Evolutionary conservation across 257 asterid species (phyloP).

Genomic region (Primulina tabacum): DNA sequence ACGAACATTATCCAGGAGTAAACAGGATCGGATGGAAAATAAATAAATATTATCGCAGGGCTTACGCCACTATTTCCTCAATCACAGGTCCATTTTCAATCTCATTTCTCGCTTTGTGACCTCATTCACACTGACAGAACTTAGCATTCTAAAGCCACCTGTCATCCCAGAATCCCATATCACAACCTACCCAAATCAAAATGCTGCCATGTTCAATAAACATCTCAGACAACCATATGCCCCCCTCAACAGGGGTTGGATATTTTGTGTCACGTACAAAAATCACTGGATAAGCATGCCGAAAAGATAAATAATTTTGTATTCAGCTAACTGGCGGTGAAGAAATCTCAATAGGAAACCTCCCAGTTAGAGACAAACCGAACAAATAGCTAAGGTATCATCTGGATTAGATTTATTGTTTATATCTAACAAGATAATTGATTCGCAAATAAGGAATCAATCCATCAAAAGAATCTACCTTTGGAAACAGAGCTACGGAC

Average conservation of each 20-base stretch:
- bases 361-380: conserved; percentile 4
- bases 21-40: background rate
- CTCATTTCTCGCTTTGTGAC: background rate
- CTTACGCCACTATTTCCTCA: background rate
- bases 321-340: background rate
- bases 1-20: too few relatives aligned
- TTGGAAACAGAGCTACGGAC: background rate
- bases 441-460: conserved; percentile 1
- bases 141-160: background rate
- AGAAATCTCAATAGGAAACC: conserved; percentile 10
- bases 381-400: conserved; percentile 14
- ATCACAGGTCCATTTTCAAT: background rate
- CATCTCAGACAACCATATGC: background rate
- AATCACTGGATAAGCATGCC: too few relatives aligned
- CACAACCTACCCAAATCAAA: too few relatives aligned
- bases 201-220: background rate
- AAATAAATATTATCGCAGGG: background rate
- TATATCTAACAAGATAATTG: conserved; percentile 16
- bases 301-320: background rate
- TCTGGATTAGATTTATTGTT: conserved; percentile 2
- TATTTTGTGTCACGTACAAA: background rate
- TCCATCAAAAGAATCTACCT: background rate
- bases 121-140: background rate
- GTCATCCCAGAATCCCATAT: background rate
- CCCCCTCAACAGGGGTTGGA: background rate